Percentiles rank a stretch among this genome's conserved stretches.
Conservation (phyloP, 257 asterid genomes). For the Striga asiatica region DNA sequence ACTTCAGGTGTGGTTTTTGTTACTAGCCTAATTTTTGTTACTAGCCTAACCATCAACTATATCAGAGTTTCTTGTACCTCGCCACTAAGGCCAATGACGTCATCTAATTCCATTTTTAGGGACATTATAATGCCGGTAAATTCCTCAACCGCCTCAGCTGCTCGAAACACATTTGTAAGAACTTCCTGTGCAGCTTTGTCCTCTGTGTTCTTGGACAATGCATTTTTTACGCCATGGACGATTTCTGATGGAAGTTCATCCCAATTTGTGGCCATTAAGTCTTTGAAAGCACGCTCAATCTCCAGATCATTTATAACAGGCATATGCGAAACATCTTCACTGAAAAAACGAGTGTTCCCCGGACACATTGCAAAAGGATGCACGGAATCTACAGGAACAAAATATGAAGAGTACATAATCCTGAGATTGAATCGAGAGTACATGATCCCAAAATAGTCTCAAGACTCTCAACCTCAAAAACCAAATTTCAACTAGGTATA, state of each 20-base stretch:
- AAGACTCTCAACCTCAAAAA: not conserved
- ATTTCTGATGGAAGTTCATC: constrained; percentile 62
- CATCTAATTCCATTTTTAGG: constrained; percentile 85
- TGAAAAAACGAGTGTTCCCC: constrained; percentile 51
- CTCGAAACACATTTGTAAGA: constrained; percentile 60
- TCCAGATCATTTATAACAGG: constrained; percentile 61
- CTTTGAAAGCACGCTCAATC: constrained; percentile 64
- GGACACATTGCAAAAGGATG: constrained; percentile 32
- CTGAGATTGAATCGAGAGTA: not conserved
- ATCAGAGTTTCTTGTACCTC: constrained; percentile 43
- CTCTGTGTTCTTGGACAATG: constrained; percentile 61
- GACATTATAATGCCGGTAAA: constrained; percentile 58
- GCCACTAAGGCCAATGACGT: constrained; percentile 74
- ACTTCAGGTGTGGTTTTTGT: too few species aligned
- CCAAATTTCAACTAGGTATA: not conserved
- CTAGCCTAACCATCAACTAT: not conserved
- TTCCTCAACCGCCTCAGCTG: constrained; percentile 97
- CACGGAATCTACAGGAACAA: constrained; percentile 27
- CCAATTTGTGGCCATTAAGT: constrained; percentile 87
- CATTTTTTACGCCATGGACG: constrained; percentile 42
- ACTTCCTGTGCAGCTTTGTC: constrained; percentile 71
- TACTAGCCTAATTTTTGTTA: too few species aligned
- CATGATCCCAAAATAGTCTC: not conserved
- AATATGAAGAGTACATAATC: constrained; percentile 10
- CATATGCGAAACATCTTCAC: constrained; percentile 49